Percentiles rank a stretch among this genome's conserved stretches.
Conservation (phyloP, 306 rosid genomes). For the Lotus japonicus region DNA sequence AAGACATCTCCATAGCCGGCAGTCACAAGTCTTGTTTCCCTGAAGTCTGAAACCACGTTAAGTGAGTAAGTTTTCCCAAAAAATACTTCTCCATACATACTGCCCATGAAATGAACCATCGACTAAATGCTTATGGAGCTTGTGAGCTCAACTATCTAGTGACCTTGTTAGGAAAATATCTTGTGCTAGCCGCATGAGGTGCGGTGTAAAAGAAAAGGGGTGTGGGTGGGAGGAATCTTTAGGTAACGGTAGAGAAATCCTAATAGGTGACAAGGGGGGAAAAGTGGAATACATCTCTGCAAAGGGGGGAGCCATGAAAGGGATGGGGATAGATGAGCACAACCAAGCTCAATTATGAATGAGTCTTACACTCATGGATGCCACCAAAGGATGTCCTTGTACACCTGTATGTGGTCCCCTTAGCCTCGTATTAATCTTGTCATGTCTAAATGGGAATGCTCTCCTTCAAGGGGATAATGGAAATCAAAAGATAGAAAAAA, state of each 20-base stretch:
- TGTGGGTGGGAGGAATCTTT: background rate
- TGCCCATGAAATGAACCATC: too few relatives aligned
- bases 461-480: background rate
- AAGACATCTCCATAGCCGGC: too few relatives aligned
- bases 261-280: conserved; percentile 27
- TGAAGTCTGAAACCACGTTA: too few relatives aligned
- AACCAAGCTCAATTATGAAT: conserved; percentile 48
- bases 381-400: conserved; percentile 45
- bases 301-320: conserved; percentile 34
- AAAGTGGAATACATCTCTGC: conserved; percentile 36
- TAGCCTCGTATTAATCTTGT: conserved; percentile 23
- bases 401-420: conserved; percentile 60
- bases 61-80: too few relatives aligned
- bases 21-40: too few relatives aligned
- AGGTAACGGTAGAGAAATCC: conserved; percentile 12
- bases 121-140: too few relatives aligned
- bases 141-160: too few relatives aligned
- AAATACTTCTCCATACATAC: too few relatives aligned
- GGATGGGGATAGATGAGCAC: conserved; percentile 37
- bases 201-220: background rate
- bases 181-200: background rate
- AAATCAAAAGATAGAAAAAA: background rate
- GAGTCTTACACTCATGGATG: conserved; percentile 31
- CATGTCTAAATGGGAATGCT: conserved; percentile 6
- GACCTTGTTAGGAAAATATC: background rate